A percentile compares a stretch with the other conserved stretches of the same genome.
Evolutionary conservation across 495 filamentous ascomycete genomes (phyloP).

Genomic region (Xylaria curta): DNA sequence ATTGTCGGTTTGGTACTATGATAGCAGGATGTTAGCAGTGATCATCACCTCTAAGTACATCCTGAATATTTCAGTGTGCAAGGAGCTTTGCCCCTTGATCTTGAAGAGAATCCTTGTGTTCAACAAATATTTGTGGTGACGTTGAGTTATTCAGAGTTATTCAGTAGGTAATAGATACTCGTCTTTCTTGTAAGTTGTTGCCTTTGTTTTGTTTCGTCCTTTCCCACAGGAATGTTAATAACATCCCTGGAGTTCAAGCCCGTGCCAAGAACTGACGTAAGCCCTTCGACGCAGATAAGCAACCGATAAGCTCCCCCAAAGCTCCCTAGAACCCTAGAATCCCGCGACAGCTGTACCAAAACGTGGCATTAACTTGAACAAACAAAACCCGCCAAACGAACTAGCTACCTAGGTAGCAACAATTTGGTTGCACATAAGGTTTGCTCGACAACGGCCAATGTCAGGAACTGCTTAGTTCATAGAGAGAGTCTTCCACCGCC

Average conservation of each 20-base stretch:
- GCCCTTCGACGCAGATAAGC: slow-evolving; percentile 29
- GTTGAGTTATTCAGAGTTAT: background rate
- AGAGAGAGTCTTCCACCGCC: background rate
- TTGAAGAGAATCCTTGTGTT: background rate
- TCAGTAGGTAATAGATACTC: background rate
- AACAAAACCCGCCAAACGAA: background rate
- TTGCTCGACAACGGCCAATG: background rate
- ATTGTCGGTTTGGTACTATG: background rate
- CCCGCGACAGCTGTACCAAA: slow-evolving; percentile 1
- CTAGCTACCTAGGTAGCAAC: background rate
- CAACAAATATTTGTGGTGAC: background rate
- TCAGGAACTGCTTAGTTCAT: background rate
- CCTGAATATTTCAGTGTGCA: background rate
- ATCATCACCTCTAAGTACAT: background rate
- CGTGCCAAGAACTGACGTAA: slow-evolving; percentile 33
- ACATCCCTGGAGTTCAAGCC: too few species aligned
- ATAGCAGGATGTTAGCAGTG: background rate
- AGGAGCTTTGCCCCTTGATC: background rate
- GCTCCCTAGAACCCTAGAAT: background rate
- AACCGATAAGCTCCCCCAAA: slow-evolving; percentile 30
- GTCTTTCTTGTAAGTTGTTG: background rate
- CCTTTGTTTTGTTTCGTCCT: background rate
- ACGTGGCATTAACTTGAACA: slow-evolving; percentile 34
- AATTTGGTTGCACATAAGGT: background rate
- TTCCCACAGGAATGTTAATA: background rate